These are phyloP conservation scores for Oxytropis ochrocephala DNA, from an alignment of 306 rosid genomes.

Conservation along the genomic window DNA sequence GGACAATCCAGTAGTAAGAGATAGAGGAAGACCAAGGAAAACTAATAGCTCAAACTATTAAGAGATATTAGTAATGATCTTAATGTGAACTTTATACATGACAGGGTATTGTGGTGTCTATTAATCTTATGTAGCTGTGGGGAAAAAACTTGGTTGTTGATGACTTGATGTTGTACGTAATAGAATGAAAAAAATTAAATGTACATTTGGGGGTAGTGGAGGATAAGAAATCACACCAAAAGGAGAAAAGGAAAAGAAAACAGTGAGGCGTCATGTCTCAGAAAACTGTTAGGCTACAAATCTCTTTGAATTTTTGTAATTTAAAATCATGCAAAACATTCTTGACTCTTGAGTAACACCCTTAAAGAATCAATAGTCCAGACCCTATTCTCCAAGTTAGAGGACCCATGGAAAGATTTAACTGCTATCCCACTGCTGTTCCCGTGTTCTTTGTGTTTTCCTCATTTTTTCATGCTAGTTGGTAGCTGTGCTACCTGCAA, in stretches of 20 bases:
- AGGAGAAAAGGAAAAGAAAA: neutral
- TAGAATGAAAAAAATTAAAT: neutral
- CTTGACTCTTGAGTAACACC: neutral
- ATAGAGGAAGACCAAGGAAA: neutral
- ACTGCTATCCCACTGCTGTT: neutral
- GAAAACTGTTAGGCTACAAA: neutral
- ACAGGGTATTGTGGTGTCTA: neutral
- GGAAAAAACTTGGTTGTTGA: neutral
- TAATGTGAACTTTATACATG: neutral
- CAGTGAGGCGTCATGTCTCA: neutral
- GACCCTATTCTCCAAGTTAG: slow-evolving; percentile 5
- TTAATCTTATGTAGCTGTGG: neutral
- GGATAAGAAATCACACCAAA: neutral
- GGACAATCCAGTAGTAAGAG: neutral
- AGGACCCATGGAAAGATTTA: slow-evolving; percentile 6
- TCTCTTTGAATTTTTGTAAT: slow-evolving; percentile 2
- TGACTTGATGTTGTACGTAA: neutral
- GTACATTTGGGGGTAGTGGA: neutral
- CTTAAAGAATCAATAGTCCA: slow-evolving; percentile 1
- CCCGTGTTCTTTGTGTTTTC: neutral
- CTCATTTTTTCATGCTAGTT: slow-evolving; percentile 9
- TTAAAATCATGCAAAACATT: slow-evolving; percentile 5
- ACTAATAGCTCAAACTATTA: neutral
- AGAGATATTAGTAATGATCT: neutral
- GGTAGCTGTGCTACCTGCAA: neutral